A percentile compares a stretch with the other conserved stretches of the same genome.
phyloP scores from a whole-genome alignment of 2,329 filamentous ascomycete genomes.

The Ophiocordyceps australis region DNA sequence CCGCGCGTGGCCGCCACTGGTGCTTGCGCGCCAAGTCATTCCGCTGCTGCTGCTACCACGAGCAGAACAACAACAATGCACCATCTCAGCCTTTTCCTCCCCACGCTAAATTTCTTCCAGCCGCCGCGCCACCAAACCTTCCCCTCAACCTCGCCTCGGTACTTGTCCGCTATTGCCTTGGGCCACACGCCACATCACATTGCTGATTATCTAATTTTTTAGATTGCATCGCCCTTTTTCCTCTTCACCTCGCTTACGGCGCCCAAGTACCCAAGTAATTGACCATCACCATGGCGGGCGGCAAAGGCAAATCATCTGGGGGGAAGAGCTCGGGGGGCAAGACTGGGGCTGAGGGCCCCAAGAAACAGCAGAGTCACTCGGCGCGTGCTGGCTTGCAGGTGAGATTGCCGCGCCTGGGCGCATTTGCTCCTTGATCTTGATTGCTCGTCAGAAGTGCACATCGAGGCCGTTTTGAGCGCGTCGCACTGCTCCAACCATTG shows the following conservation, averaged over 20 bases:
- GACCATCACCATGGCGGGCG: conserved; percentile 44
- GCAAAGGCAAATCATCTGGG: conserved; percentile 85
- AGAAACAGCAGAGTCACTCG: conserved; percentile 91
- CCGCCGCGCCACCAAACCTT: conserved; percentile 4
- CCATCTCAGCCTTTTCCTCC: neutral
- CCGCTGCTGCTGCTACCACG: too few species aligned
- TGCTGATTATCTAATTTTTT: too few species aligned
- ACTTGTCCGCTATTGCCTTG: conserved; percentile 2
- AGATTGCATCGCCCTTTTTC: too few species aligned
- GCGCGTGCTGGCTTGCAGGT: conserved; percentile 92
- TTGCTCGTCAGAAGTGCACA: too few species aligned
- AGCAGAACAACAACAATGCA: conserved; percentile 4
- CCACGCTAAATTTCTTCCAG: conserved; percentile 7
- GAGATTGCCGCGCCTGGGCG: conserved; percentile 12
- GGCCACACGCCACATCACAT: too few species aligned
- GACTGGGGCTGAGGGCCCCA: conserved; percentile 43
- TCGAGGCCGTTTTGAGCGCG: too few species aligned
- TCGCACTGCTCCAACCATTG: too few species aligned
- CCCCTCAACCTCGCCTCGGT: conserved; percentile 2
- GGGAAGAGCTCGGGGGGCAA: conserved; percentile 80
- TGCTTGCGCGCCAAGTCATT: too few species aligned
- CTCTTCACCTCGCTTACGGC: too few species aligned
- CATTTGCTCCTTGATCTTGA: too few species aligned
- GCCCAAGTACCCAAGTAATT: too few species aligned
- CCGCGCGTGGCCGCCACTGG: too few species aligned